These are phyloP conservation scores for Akanthomyces lecanii DNA, from an alignment of 2,329 filamentous ascomycete genomes.

Conservation along the genomic window DNA sequence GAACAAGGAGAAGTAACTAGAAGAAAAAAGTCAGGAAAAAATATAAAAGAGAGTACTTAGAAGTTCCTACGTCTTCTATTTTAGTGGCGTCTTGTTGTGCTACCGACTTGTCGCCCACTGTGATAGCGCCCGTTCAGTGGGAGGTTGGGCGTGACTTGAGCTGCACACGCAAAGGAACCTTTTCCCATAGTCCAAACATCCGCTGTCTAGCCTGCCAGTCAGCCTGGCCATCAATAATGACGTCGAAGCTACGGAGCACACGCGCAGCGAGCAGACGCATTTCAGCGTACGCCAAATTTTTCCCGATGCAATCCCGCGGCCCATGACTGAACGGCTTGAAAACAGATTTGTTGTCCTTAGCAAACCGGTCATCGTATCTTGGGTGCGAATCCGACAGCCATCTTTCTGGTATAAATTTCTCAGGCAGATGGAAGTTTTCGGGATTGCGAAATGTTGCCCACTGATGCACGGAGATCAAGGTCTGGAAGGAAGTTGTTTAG, in stretches of 20 bases:
- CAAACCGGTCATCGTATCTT: slow-evolving; percentile 35
- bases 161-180: slow-evolving; percentile 19
- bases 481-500: no score
- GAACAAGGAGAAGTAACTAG: no score
- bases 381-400: slow-evolving; percentile 30
- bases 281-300: slow-evolving; percentile 41
- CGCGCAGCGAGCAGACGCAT: slow-evolving; percentile 44
- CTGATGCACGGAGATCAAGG: slow-evolving; percentile 37
- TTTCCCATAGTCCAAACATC: slow-evolving; percentile 21
- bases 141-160: background rate
- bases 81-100: no score
- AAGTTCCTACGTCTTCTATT: no score
- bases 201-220: slow-evolving; percentile 22
- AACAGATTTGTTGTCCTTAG: slow-evolving; percentile 32
- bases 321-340: slow-evolving; percentile 38
- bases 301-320: slow-evolving; percentile 38
- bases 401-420: slow-evolving; percentile 44
- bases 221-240: slow-evolving; percentile 28
- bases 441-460: slow-evolving; percentile 41
- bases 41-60: no score
- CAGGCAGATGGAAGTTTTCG: slow-evolving; percentile 41
- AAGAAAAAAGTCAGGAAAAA: no score
- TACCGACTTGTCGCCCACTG: no score
- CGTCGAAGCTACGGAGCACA: slow-evolving; percentile 43
- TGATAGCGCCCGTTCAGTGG: no score